Evolutionary conservation across 192 early-diverging fungal species (phyloP).

Genomic region (Backusella morwellensis): DNA sequence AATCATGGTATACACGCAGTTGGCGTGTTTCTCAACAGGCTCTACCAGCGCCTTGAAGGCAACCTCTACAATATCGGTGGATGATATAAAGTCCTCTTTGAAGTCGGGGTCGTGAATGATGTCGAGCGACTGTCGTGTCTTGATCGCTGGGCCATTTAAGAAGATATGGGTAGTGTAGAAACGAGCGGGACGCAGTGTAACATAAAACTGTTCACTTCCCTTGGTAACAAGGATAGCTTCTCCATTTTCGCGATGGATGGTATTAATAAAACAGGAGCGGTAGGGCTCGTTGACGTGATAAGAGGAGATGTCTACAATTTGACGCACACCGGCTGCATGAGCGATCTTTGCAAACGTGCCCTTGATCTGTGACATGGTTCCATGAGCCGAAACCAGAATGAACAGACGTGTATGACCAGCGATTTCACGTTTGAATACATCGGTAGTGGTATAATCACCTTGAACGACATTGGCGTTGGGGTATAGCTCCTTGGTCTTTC

Average conservation of each 20-base stretch:
- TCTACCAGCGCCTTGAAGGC: slow-evolving; percentile 8
- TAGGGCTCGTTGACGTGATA: not conserved
- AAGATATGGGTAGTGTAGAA: not conserved
- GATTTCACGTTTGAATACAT: slow-evolving; percentile 1
- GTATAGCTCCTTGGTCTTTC: slow-evolving; percentile 11
- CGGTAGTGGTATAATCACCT: slow-evolving; percentile 9
- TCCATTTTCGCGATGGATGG: not conserved
- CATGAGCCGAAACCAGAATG: not conserved
- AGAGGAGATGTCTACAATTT: slow-evolving; percentile 26
- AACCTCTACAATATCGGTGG: slow-evolving; percentile 13
- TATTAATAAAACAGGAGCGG: not conserved
- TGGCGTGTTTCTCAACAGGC: slow-evolving; percentile 13
- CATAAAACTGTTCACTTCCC: not conserved
- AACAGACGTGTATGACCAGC: slow-evolving; percentile 20
- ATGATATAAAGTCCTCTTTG: slow-evolving; percentile 8
- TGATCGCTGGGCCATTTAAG: not conserved
- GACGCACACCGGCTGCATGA: slow-evolving; percentile 19
- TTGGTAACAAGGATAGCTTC: not conserved
- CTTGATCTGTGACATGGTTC: not conserved
- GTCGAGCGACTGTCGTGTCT: not conserved
- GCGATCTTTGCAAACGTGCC: not conserved
- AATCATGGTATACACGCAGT: slow-evolving; percentile 19
- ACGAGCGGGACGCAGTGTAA: slow-evolving; percentile 17
- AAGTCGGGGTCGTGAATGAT: not conserved
- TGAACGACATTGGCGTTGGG: not conserved